Base-by-base conservation (phyloP, 139 green algal species). In the Eudorina sp. region DNA sequence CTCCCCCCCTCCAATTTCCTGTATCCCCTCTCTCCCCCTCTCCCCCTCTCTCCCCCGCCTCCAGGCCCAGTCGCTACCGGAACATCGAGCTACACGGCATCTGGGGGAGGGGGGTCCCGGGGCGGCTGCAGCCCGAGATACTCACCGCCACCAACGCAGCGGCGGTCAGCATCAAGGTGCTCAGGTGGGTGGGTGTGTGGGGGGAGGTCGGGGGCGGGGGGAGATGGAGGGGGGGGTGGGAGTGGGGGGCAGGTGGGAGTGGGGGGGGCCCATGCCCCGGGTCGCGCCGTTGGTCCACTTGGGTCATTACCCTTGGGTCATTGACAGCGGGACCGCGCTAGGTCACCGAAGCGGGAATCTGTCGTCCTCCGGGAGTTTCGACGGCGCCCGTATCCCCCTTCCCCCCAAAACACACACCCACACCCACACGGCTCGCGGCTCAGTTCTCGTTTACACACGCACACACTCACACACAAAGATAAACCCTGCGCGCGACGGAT, bases 61-160 rank as follows among this genome's bases (percentile, higher is more conserved):
- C 41, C 73, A 80, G 51, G 18, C 58, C 60, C 14, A 84, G 68
- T 66, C 85, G 91, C 66, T 89, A 70, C 73, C 73, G 89, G 9
- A 92, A 95, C 62, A 94, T 98, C 13, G 80, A 84, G 53, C 90
- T 98, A 80, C 90, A 97, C 80, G 92, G 95, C 83, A 77, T 98
- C 38, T 98, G 96, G 96, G 96, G 95, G 53, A 38, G 45, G 19
- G 92, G 89, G 0, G 48, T 78, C 58, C 41, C 70, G 16, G 92
- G 92, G 6, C 83, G 68, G 25, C 88, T 98, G 43, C 38, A 69
- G 51, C 92, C 94, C 25, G 91, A 94, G 84, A 79, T 92, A 23
- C 83, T 90, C 62, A 96, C 94, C 0, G 90, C 78, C 34, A 87
- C 88, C 55, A 82, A 89, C 53, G 88, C 74, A 46, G 80, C 88